These are phyloP conservation scores for Russula vinacea DNA, from an alignment of 768 basidiomycete species.

Conservation along the genomic window DNA sequence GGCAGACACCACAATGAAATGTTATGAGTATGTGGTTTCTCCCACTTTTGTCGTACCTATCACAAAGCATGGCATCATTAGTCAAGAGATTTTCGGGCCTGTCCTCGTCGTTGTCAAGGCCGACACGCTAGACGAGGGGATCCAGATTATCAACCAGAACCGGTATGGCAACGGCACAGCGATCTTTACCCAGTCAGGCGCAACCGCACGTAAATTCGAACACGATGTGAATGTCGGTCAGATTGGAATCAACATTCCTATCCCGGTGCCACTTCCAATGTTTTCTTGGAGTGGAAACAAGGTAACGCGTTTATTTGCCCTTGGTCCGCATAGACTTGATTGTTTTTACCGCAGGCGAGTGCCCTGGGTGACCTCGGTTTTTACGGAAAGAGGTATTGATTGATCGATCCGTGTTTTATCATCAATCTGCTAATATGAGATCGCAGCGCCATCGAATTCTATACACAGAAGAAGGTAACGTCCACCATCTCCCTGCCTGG, in stretches of 20 bases:
- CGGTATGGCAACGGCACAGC: conserved; percentile 91
- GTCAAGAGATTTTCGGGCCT: conserved; percentile 95
- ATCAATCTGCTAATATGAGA: conserved; percentile 12
- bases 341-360: conserved; percentile 47
- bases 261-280: conserved; percentile 91
- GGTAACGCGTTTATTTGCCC: conserved; percentile 35
- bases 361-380: conserved; percentile 85
- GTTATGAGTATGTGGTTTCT: conserved; percentile 63
- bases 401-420: conserved; percentile 15
- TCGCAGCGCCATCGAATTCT: conserved; percentile 84
- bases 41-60: conserved; percentile 1
- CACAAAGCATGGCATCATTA: conserved; percentile 41
- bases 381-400: conserved; percentile 76
- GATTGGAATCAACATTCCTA: conserved; percentile 90
- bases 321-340: background rate
- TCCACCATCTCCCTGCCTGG: background rate
- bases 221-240: conserved; percentile 83
- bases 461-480: conserved; percentile 85
- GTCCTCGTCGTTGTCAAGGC: conserved; percentile 75
- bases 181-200: conserved; percentile 95
- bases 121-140: conserved; percentile 84
- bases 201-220: conserved; percentile 93
- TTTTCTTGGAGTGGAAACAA: conserved; percentile 98
- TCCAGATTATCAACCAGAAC: conserved; percentile 86
- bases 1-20: conserved; percentile 76